phyloP scores from a whole-genome alignment of 805 yeast genomes.

The Scheffersomyces spartinae region DNA sequence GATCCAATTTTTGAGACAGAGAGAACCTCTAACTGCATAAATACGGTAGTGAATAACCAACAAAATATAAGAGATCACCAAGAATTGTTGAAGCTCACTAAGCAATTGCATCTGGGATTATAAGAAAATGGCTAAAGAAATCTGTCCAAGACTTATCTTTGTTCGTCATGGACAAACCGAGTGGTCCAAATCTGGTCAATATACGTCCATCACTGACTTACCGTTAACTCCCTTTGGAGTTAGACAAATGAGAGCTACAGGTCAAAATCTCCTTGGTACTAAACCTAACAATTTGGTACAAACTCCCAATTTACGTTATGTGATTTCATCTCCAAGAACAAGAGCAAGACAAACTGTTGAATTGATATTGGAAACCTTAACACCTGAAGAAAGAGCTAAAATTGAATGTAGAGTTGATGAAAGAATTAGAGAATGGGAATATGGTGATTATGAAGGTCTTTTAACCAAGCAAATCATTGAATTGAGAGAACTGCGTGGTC shows the following conservation, averaged over 20 bases:
- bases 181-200: slow-evolving; percentile 92
- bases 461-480: slow-evolving; percentile 54
- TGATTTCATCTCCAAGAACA: slow-evolving; percentile 71
- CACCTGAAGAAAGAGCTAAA: slow-evolving; percentile 26
- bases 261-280: slow-evolving; percentile 51
- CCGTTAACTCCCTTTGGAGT: slow-evolving; percentile 72
- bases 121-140: slow-evolving; percentile 8
- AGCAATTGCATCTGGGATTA: no score
- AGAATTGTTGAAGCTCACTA: no score
- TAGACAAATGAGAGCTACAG: slow-evolving; percentile 64
- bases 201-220: slow-evolving; percentile 79
- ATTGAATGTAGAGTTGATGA: slow-evolving; percentile 43
- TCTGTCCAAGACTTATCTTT: slow-evolving; percentile 58
- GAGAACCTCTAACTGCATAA: no score
- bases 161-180: slow-evolving; percentile 88
- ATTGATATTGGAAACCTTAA: slow-evolving; percentile 42
- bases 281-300: slow-evolving; percentile 44
- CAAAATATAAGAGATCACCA: no score
- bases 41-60: no score
- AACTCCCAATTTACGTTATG: slow-evolving; percentile 47
- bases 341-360: slow-evolving; percentile 72
- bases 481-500: slow-evolving; percentile 47
- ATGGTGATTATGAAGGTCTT: slow-evolving; percentile 91
- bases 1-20: no score
- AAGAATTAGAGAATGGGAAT: slow-evolving; percentile 88